Base-by-base conservation (phyloP, 2,329 filamentous ascomycete genomes). In the Fusarium sp. region DNA sequence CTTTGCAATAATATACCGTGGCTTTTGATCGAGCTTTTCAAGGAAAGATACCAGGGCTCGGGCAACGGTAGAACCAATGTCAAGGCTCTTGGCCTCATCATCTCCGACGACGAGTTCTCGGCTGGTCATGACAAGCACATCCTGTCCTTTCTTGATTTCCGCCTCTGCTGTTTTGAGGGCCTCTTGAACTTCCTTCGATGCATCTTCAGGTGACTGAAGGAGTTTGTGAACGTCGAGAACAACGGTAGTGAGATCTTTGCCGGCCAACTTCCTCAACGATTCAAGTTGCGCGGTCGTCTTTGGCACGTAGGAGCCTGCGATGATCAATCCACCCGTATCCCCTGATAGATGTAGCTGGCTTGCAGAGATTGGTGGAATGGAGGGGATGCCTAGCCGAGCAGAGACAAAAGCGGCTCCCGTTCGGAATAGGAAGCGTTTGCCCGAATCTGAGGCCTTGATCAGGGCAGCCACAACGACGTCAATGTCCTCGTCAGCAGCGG, bases 41-140 rank as follows among this genome's bases (percentile, higher is more conserved):
- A 91, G 73, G 48, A 91, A 86, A 2, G 80, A 80, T 0, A 91
- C 89, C 23, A 91, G 79, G 0, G 86, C 84, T 9, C 82, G 81
- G 0, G 89, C 89, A 11, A 91, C 85, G 0, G 82, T 83, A 1
- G 85, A 83, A 0, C 89, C 88, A 64, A 91, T 90, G n/a, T 87
- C 84, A 13, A 91, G 78, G 52, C 86, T 89, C 16, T 85, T 85
- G 2, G 84, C 79, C 37, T 87, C 88, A 69, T 91, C 87, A 0
- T 77, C 78, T 0, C 80, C 79, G 0, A 77, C 84, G 18, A 91
- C 82, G 0, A 91, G 80, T 39, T 86, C 84, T 1, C 89, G 84
- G 41, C 87, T 89, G 0, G 90, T 91, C 89, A 91, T 91, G 37
- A 91, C 81, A 0, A 91, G 81, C 1, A 90, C 88, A 59, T 91